Conservation (phyloP, 805 yeast species). For the Candida sithepensis region DNA sequence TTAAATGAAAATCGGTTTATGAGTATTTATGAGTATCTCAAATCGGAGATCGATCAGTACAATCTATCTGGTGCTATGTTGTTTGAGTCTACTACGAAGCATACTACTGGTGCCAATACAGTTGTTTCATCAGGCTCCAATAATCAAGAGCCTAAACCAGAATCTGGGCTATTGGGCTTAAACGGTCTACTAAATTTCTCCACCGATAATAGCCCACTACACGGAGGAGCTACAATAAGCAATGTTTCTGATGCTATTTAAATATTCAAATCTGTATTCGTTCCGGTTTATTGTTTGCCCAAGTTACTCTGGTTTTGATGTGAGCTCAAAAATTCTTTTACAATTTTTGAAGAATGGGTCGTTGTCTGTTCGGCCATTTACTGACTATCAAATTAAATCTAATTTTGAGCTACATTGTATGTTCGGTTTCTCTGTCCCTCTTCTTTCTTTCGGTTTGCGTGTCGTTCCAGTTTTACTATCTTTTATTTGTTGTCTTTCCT, state of each 20-base stretch:
- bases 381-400: too few relatives aligned
- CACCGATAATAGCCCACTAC: constrained; percentile 27
- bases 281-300: background rate
- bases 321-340: background rate
- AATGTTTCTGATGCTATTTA: constrained; percentile 26
- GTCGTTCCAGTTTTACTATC: too few relatives aligned
- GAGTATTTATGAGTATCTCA: constrained; percentile 22
- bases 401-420: too few relatives aligned
- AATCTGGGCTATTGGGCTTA: constrained; percentile 21
- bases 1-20: constrained; percentile 27
- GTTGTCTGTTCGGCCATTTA: too few relatives aligned
- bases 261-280: background rate
- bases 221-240: constrained; percentile 22
- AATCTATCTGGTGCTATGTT: constrained; percentile 20
- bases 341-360: too few relatives aligned
- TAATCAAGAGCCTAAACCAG: constrained; percentile 7
- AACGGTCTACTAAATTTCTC: constrained; percentile 29
- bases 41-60: constrained; percentile 26
- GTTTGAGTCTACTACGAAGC: constrained; percentile 5
- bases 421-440: background rate
- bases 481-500: too few relatives aligned
- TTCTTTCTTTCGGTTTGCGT: background rate
- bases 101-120: background rate
- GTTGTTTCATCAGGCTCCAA: constrained; percentile 2
- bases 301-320: background rate